Conservation (phyloP, 345 rosid genomes). For the Noccaea bulbosa region DNA sequence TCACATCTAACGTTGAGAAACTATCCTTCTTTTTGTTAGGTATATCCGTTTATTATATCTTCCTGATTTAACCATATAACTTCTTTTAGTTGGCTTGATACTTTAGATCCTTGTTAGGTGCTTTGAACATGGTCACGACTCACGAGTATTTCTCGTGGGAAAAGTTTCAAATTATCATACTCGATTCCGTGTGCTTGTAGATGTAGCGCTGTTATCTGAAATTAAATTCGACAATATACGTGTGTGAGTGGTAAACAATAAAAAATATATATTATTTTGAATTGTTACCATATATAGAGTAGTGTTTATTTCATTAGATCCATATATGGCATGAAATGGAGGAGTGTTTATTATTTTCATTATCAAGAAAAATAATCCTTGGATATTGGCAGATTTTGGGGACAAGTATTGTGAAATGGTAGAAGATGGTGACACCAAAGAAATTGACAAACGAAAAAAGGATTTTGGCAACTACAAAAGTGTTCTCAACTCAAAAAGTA, state of each 20-base stretch:
- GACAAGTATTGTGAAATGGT: constrained; percentile 49
- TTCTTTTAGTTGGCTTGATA: constrained; percentile 24
- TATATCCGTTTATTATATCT: constrained; percentile 29
- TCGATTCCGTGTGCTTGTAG: background rate
- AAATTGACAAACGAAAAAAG: constrained; percentile 42
- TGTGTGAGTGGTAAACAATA: too few species aligned
- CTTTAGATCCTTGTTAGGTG: background rate
- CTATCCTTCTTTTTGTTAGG: constrained; percentile 69
- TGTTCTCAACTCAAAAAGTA: constrained; percentile 61
- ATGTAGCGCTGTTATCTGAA: too few species aligned
- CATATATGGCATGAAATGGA: background rate
- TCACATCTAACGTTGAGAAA: constrained; percentile 56
- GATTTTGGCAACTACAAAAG: constrained; percentile 55
- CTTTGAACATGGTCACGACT: constrained; percentile 33
- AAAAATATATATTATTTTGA: too few species aligned
- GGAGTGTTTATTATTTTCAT: background rate
- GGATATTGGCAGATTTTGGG: constrained; percentile 59
- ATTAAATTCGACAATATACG: too few species aligned
- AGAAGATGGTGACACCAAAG: constrained; percentile 37
- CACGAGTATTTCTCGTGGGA: constrained; percentile 24
- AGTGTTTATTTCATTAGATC: background rate
- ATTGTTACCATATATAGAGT: too few species aligned
- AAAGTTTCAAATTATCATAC: constrained; percentile 17
- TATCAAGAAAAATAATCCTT: constrained; percentile 8
- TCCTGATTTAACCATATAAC: background rate